Percentiles rank a stretch among this genome's conserved stretches.
phyloP scores from a whole-genome alignment of 139 green algal genomes.

The Coelastrella sp. region DNA sequence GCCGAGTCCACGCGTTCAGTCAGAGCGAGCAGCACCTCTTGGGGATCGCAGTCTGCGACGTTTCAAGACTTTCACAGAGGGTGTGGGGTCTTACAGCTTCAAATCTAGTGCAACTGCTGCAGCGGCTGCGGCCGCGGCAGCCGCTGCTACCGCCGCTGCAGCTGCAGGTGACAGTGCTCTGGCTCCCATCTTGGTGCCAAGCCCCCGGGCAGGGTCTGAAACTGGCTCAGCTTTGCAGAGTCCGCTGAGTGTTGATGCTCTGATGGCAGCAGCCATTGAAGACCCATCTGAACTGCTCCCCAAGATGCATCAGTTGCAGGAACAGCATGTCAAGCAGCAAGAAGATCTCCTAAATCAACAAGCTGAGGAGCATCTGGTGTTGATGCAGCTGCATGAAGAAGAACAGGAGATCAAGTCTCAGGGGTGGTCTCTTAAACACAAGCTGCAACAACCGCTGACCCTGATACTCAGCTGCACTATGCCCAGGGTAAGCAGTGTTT shows the following conservation, averaged over 20 bases:
- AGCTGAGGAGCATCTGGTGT: not conserved
- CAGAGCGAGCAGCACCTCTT: not conserved
- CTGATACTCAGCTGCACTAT: conserved; percentile 50
- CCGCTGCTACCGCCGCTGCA: not conserved
- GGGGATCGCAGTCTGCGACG: not conserved
- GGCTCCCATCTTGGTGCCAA: not conserved
- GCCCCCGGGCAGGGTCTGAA: not conserved
- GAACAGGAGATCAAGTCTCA: not conserved
- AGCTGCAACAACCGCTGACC: conserved; percentile 39
- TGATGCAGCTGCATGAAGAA: conserved; percentile 15
- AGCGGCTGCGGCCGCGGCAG: not conserved
- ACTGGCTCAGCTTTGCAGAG: not conserved
- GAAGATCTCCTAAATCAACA: conserved; percentile 35
- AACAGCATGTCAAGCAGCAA: conserved; percentile 44
- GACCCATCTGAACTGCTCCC: not conserved
- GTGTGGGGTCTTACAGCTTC: not conserved
- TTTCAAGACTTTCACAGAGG: conserved; percentile 21
- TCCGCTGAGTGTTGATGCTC: not conserved
- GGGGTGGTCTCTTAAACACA: not conserved
- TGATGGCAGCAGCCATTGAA: not conserved
- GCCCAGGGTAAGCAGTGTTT: conserved; percentile 45
- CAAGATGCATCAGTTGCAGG: conserved; percentile 14
- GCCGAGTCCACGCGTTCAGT: too few relatives aligned
- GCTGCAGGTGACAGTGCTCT: not conserved
- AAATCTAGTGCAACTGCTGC: not conserved